Base-by-base conservation (phyloP, 2,329 filamentous ascomycete species). In the Cladosporium phlei region DNA sequence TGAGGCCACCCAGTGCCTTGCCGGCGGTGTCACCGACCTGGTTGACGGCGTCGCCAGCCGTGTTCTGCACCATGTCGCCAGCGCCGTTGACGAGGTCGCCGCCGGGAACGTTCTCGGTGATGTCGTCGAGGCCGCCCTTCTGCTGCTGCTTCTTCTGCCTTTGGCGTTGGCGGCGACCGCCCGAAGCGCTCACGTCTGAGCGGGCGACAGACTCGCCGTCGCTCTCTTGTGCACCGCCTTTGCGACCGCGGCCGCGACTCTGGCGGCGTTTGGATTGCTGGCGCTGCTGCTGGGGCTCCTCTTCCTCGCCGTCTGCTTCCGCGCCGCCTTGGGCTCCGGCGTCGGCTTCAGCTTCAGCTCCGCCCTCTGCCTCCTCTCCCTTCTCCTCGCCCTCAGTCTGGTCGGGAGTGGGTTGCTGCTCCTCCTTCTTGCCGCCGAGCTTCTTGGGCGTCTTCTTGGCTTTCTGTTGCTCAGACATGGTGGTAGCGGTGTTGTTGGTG, bases 81-180 rank as follows among this genome's bases (percentile, higher is more conserved):
- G 75, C 76, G 53, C 74, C 74, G 48, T 64, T 65, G 33, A 77
- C 69, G 8, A 73, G 66, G 46, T 79, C 74, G 32, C 74, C 75
- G 42, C 75, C 76, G 8, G 71, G 72, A 1, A 73, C 58, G 40
- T 69, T 64, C 58, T 82, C 78, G 47, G 75, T 74, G 49, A 80
- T 77, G 52, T 73, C 73, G 47, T 73, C 76, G 2, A 81, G 74
- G 8, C 74, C 71, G 38, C 68, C 61, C n/a, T 57, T 66, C 45
- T 67, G 63, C 57, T 64, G 55, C 25, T 66, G 64, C 62, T 75
- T 74, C 64, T 74, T 69, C 58, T 69, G 59, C 46, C 72, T 68
- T 56, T 79, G 75, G 53, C 76, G 69, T 58, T 79, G 77, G 53
- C 76, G 75, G 51, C 78, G 76, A 47, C 77, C 77, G 51, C 74